These are phyloP conservation scores for Cutaneotrichosporon cavernicola DNA, from an alignment of 1,284 basidiomycete species.

Conservation along the genomic window DNA sequence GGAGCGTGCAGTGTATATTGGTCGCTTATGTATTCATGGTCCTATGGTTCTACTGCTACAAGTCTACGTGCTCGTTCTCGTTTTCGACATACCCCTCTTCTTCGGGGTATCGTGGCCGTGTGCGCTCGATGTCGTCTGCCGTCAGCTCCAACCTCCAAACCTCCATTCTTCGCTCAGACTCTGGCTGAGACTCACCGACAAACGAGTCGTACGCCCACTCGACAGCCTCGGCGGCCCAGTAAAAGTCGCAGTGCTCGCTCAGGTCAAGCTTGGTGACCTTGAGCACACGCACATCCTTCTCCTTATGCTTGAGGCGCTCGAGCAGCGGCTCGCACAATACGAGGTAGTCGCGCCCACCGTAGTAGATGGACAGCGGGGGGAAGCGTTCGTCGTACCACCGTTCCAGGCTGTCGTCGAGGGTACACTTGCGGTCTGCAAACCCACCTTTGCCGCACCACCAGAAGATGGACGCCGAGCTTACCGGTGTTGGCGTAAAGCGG, in stretches of 20 bases:
- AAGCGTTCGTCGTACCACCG: constrained; percentile 62
- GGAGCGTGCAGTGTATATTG: not conserved
- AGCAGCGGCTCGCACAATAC: constrained; percentile 58
- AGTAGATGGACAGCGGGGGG: constrained; percentile 61
- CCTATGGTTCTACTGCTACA: constrained; percentile 9
- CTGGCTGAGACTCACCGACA: constrained; percentile 40
- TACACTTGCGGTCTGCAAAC: constrained; percentile 61
- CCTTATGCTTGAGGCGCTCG: constrained; percentile 55
- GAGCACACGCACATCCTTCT: constrained; percentile 58
- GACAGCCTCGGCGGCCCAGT: constrained; percentile 62
- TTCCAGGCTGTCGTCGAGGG: constrained; percentile 57
- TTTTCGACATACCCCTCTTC: constrained; percentile 22
- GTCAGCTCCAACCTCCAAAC: not conserved
- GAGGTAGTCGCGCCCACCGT: constrained; percentile 58
- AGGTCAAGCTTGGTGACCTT: constrained; percentile 58
- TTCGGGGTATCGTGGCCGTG: constrained; percentile 42
- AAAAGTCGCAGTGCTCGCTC: constrained; percentile 57
- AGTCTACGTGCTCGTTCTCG: not conserved
- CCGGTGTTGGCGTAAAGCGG: constrained; percentile 64
- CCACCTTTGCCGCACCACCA: constrained; percentile 65
- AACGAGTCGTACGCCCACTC: constrained; percentile 59
- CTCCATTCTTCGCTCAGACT: not conserved
- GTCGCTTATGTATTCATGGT: constrained; percentile 4
- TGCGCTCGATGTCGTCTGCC: constrained; percentile 47
- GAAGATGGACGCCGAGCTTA: constrained; percentile 58